Base-by-base conservation (phyloP, 768 basidiomycete species). In the Termitomyces sp. region DNA sequence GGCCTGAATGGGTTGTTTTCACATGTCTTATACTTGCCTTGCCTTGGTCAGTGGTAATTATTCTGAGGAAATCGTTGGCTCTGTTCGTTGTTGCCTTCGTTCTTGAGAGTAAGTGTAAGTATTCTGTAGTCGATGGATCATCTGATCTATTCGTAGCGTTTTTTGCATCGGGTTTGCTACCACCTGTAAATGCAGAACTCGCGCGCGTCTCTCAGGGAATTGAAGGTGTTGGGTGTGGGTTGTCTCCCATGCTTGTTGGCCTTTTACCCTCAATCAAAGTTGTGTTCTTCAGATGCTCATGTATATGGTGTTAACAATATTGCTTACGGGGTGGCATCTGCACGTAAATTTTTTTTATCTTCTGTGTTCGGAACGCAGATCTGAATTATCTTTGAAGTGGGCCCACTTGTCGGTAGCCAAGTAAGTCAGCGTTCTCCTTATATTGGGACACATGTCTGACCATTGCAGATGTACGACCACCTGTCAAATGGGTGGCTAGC, bases 221-320 rank as follows among this genome's bases (percentile, higher is more conserved):
- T 22, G 79, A 80, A 37, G 87, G 88, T 3, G 76, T 91, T 40
- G 89, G 89, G 32, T 92, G 88, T 84, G 65, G 67, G 86, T 68
- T 13, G 22, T 4, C n/a, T 36, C 49, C 13, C 22, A 39, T 37
- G n/a, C 47, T 32, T 20, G 14, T 26, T 50, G 7, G 1, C 16
- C 18, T 45, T n/a, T 5, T 24, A 30, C 18, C 2, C 39, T 30
- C 2, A 16, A 36, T 16, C 36, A 47, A 37, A 36, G 14, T 3
- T 34, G 8, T 18, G 45, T 30, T 62, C 26, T 39, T 32, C 63
- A 90, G 89, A 86, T 69, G 89, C 81, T 0, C 88, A 91, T 64
- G 78, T 88, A 4, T 91, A 89, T 63, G 89, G 84, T 3, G 85
- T 83, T 0, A 89, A 88, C 67, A 92, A 90, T 71, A 65, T 91